Conservation (phyloP, 2,329 filamentous ascomycete genomes). For the Pezicula carpinea region DNA sequence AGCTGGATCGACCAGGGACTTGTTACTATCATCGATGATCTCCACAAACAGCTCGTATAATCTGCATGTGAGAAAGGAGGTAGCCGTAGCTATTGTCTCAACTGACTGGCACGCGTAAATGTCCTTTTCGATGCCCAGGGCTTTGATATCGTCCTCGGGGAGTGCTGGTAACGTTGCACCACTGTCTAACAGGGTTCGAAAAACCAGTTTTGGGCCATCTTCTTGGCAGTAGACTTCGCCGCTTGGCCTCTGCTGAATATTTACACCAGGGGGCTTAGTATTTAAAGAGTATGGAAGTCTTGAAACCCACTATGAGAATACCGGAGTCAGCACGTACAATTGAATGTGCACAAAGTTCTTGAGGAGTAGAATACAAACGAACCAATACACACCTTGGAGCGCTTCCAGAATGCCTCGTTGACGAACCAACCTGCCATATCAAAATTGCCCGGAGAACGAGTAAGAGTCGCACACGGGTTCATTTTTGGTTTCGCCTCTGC, state of each 20-base stretch:
- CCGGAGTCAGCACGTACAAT: no score
- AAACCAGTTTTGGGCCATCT: conserved; percentile 26
- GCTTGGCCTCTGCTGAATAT: not conserved
- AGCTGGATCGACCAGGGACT: conserved; percentile 23
- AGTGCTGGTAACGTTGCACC: conserved; percentile 39
- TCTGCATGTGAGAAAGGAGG: conserved; percentile 11
- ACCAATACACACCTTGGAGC: not conserved
- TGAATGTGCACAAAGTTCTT: no score
- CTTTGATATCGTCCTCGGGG: conserved; percentile 29
- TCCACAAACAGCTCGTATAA: conserved; percentile 34
- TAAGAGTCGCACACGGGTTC: not conserved
- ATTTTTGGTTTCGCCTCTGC: conserved; percentile 6
- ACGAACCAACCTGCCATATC: conserved; percentile 12
- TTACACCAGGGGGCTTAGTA: no score
- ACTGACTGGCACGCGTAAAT: conserved; percentile 34
- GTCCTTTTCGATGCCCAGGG: conserved; percentile 29
- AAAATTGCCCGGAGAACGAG: not conserved
- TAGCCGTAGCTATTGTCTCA: conserved; percentile 17
- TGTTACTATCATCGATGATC: conserved; percentile 22
- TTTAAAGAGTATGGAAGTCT: conserved; percentile 5
- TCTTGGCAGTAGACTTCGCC: conserved; percentile 9
- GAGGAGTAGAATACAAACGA: no score
- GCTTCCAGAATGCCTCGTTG: conserved; percentile 18
- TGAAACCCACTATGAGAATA: conserved; percentile 4
- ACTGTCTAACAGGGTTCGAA: conserved; percentile 36